Conservation (phyloP, 2,329 filamentous ascomycete species). For the Akanthomyces uredinophilus region DNA sequence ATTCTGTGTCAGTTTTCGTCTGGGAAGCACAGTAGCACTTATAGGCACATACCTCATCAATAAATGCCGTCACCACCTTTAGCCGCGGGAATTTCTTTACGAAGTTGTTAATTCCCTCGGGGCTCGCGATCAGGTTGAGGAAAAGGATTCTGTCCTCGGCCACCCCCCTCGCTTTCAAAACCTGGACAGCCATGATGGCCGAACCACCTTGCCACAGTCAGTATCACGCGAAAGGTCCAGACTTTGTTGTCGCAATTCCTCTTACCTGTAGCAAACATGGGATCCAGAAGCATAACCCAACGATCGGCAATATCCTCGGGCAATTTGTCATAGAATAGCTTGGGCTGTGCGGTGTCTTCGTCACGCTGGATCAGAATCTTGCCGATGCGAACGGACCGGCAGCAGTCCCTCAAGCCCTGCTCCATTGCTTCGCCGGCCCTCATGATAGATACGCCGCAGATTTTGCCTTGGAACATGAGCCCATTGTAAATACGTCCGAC, state of each 20-base stretch:
- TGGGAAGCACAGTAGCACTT: not conserved
- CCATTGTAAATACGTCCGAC: conserved; percentile 84
- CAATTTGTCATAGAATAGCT: conserved; percentile 96
- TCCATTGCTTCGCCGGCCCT: conserved; percentile 98
- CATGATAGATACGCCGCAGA: conserved; percentile 98
- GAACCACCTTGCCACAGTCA: conserved; percentile 65
- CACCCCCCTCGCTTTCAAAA: conserved; percentile 83
- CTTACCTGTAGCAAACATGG: conserved; percentile 97
- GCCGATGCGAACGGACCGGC: conserved; percentile 93
- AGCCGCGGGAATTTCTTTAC: conserved; percentile 83
- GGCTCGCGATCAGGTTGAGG: conserved; percentile 95
- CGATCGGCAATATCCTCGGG: conserved; percentile 87
- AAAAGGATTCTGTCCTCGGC: conserved; percentile 94
- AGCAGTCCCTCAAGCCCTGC: conserved; percentile 92
- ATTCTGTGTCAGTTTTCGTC: conserved; percentile 20
- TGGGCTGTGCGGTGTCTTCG: conserved; percentile 87
- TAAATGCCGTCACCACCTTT: conserved; percentile 89
- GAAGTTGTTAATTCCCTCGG: conserved; percentile 85
- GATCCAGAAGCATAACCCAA: conserved; percentile 91
- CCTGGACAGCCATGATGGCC: conserved; percentile 93
- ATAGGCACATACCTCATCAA: conserved; percentile 61
- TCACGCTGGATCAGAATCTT: conserved; percentile 98
- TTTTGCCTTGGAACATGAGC: conserved; percentile 94
- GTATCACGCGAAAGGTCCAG: not conserved
- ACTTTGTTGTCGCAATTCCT: not conserved